These are phyloP conservation scores for Kodamaea plutei DNA, from an alignment of 1,139 yeast genomes.

Conservation along the genomic window DNA sequence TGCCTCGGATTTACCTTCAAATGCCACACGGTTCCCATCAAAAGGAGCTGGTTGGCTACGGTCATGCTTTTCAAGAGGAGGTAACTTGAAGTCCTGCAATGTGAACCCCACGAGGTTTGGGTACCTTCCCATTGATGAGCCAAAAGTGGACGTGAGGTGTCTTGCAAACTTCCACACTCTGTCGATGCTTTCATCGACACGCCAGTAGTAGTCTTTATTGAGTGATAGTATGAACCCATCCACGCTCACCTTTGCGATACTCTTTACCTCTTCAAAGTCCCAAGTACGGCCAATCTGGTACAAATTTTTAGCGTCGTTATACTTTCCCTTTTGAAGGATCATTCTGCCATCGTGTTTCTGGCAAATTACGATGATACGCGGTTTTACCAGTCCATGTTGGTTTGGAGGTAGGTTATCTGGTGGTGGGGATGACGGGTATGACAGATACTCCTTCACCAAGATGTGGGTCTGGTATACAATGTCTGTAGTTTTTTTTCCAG, in stretches of 20 bases:
- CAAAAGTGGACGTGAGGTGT: conserved; percentile 58
- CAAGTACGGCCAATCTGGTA: conserved; percentile 94
- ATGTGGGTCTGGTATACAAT: conserved; percentile 37
- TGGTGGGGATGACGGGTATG: conserved; percentile 38
- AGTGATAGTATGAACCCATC: conserved; percentile 61
- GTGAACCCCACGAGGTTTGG: conserved; percentile 52
- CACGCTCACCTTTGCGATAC: conserved; percentile 48
- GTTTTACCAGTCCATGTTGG: conserved; percentile 37
- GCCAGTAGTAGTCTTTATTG: conserved; percentile 87
- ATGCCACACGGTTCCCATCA: not conserved
- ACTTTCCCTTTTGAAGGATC: conserved; percentile 82
- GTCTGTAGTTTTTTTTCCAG: conserved; percentile 31
- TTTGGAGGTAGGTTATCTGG: conserved; percentile 27
- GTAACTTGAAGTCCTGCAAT: conserved; percentile 33
- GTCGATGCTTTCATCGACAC: conserved; percentile 64
- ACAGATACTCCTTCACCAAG: conserved; percentile 35
- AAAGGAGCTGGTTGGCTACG: not conserved
- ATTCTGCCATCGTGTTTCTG: conserved; percentile 55
- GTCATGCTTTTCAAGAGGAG: conserved; percentile 9
- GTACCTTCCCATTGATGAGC: conserved; percentile 60
- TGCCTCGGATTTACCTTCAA: not conserved
- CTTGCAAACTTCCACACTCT: conserved; percentile 56
- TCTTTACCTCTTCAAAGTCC: conserved; percentile 71
- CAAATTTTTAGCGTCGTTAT: conserved; percentile 59
- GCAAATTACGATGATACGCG: conserved; percentile 40